Evolutionary conservation across 2,329 filamentous ascomycete species (phyloP).

Genomic region (Cyphellophora attinorum): DNA sequence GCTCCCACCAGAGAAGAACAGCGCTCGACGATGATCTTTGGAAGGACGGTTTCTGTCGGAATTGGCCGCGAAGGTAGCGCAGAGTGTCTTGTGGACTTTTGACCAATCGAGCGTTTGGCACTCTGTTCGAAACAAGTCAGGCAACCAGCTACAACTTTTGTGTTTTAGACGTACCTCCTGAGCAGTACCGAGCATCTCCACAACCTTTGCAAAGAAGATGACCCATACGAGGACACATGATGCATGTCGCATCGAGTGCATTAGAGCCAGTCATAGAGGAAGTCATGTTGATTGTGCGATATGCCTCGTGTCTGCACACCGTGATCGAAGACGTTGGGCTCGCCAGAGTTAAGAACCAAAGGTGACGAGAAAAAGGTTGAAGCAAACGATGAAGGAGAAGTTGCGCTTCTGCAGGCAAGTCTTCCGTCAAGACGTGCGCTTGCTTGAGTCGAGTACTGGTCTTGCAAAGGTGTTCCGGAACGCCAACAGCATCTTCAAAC

Average conservation of each 20-base stretch:
- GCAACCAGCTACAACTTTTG: not conserved
- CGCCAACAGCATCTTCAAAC: no score
- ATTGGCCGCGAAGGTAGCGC: conserved; percentile 3
- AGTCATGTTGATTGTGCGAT: no score
- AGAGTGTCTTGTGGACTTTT: conserved; percentile 5
- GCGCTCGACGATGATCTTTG: conserved; percentile 1
- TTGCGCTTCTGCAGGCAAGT: no score
- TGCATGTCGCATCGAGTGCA: conserved; percentile 5
- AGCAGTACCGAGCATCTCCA: conserved; percentile 4
- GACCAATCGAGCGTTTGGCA: conserved; percentile 5
- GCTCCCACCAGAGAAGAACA: conserved; percentile 2
- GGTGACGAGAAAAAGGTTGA: no score
- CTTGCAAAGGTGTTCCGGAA: no score
- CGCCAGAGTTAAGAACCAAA: no score
- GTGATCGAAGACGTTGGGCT: no score
- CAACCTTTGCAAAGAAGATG: not conserved
- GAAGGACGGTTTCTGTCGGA: not conserved
- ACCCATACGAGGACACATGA: conserved; percentile 5
- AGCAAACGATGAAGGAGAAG: no score
- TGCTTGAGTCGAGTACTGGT: no score
- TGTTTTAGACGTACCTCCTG: not conserved
- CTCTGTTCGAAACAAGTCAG: not conserved
- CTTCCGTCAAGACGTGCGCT: no score
- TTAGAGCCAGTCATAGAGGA: no score
- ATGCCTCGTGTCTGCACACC: no score